Conservation (phyloP, 305 asterid species). For the Fraxinus platypoda region DNA sequence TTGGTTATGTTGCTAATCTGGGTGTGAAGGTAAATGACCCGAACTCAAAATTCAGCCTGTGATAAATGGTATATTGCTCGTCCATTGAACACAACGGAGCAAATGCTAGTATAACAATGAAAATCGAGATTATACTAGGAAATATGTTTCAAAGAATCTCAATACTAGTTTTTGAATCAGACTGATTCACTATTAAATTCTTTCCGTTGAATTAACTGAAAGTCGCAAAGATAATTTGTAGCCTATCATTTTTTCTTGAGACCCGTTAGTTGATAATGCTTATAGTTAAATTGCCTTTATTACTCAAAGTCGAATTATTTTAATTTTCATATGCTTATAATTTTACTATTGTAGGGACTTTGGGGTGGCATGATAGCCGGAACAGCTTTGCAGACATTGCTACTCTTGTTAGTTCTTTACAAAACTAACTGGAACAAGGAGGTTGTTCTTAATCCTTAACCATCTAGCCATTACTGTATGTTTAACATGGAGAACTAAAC, state of each 20-base stretch:
- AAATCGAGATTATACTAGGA: neutral
- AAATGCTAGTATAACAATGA: neutral
- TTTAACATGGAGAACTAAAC: neutral
- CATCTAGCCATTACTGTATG: neutral
- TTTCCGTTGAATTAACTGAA: neutral
- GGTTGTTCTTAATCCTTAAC: constrained; percentile 26
- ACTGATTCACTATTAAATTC: neutral
- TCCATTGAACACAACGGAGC: neutral
- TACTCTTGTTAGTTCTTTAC: constrained; percentile 45
- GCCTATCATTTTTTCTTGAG: neutral
- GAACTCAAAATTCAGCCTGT: neutral
- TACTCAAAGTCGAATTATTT: neutral
- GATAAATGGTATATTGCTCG: neutral
- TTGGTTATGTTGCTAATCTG: constrained; percentile 42
- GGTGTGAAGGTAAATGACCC: constrained; percentile 45
- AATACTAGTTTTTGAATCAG: neutral
- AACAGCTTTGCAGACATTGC: constrained; percentile 42
- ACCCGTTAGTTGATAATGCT: neutral
- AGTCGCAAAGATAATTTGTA: too few relatives aligned
- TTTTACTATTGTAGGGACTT: constrained; percentile 39
- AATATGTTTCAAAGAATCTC: neutral
- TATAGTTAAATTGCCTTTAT: neutral
- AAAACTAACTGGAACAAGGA: constrained; percentile 55
- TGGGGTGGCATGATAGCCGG: constrained; percentile 67
- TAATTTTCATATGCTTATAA: neutral